Conservation (phyloP, 129 eudicot species). For the Smallanthus sonchifolius region DNA sequence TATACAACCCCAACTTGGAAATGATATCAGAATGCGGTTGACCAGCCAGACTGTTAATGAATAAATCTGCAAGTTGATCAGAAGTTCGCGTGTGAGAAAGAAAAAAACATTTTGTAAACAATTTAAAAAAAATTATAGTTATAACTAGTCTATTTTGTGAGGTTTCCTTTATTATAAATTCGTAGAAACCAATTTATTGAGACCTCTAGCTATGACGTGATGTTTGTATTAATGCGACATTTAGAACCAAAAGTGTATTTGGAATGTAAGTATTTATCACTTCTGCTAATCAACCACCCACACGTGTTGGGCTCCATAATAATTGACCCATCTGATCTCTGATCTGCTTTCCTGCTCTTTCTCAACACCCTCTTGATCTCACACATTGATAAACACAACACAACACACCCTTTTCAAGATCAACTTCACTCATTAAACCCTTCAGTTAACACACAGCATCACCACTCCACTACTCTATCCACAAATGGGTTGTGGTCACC, state of each 20-base stretch:
- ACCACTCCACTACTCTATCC: conserved; percentile 22
- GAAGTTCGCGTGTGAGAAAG: too few relatives aligned
- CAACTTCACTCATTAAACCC: conserved; percentile 28
- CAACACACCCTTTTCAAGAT: conserved; percentile 19
- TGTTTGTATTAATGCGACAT: conserved; percentile 2
- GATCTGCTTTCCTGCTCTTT: conserved; percentile 29
- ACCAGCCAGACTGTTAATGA: too few relatives aligned
- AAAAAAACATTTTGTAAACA: too few relatives aligned
- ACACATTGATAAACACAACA: conserved; percentile 10
- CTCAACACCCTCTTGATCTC: conserved; percentile 28
- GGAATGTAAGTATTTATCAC: conserved; percentile 4
- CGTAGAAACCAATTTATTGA: too few relatives aligned
- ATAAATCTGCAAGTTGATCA: too few relatives aligned
- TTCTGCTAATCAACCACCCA: conserved; percentile 27
- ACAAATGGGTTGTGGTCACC: conserved; percentile 47
- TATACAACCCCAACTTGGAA: too few relatives aligned
- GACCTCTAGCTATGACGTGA: conserved; percentile 6
- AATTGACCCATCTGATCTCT: conserved; percentile 37
- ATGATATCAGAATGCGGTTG: too few relatives aligned
- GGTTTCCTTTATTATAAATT: too few relatives aligned
- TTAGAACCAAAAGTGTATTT: background rate
- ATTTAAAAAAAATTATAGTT: too few relatives aligned
- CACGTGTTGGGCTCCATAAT: conserved; percentile 37
- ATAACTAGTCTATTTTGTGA: too few relatives aligned
- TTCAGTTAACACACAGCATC: conserved; percentile 31